Percentiles rank a stretch among this genome's conserved stretches.
Evolutionary conservation across 2,329 filamentous ascomycete species (phyloP).

Genomic region (Penicillium sp.): DNA sequence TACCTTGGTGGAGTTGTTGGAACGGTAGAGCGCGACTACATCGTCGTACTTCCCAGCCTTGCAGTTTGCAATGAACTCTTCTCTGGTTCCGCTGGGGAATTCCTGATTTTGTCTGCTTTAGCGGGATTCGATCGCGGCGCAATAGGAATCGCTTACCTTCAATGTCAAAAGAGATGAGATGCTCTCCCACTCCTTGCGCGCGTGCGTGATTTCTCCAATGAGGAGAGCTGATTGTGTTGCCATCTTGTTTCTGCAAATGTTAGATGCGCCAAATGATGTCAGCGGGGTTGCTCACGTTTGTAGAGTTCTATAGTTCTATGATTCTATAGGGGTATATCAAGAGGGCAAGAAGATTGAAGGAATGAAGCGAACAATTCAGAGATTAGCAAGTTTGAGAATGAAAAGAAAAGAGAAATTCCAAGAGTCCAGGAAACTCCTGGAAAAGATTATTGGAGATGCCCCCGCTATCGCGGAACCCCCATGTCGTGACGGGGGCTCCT

Average conservation of each 20-base stretch:
- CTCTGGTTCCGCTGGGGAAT: conserved; percentile 53
- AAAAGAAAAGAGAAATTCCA: background rate
- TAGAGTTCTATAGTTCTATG: background rate
- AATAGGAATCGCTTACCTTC: conserved; percentile 34
- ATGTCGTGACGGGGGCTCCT: conserved; percentile 3
- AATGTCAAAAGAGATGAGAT: conserved; percentile 43
- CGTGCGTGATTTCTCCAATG: conserved; percentile 47
- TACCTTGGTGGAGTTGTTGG: conserved; percentile 56
- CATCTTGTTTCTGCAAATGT: conserved; percentile 28
- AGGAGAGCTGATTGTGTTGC: conserved; percentile 42
- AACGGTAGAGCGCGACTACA: conserved; percentile 59
- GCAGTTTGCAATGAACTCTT: conserved; percentile 57
- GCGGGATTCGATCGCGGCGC: background rate
- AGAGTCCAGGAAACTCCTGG: background rate
- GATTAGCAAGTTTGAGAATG: background rate
- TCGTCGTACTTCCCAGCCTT: conserved; percentile 56
- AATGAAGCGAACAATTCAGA: background rate
- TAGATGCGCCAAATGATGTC: conserved; percentile 13
- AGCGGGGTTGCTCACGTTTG: background rate
- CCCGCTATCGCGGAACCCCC: conserved; percentile 8
- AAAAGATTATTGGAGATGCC: background rate
- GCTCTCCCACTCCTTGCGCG: conserved; percentile 45
- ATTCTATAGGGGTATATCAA: background rate
- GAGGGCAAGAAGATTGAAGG: background rate
- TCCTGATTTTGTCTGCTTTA: background rate